Evolutionary conservation across 305 asterid genomes (phyloP), one percentile per base, ranked within the genome.

Genomic region (Andrographis paniculata): DNA sequence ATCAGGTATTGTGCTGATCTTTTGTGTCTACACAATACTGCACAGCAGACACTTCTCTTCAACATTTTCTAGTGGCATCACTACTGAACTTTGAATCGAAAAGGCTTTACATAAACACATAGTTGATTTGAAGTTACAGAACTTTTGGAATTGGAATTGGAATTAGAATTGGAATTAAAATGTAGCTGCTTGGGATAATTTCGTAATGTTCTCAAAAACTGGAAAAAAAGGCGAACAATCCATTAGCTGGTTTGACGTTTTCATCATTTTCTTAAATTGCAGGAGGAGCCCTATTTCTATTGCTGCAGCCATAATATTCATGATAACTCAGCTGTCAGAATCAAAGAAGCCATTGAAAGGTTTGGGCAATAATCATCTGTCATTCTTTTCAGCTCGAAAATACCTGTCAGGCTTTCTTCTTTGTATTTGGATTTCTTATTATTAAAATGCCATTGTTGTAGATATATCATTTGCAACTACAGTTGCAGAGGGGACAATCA

Each of bases 401-500:
- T 27, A 6, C 10, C 33, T 27, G 6, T 27, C 33, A 5, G 6
- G 10, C 33, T 5, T 27, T 6, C 33, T 27, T n/a, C 64, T 55
- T 42, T 20, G 50, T 48, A 3, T 59, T 56, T 40, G 24, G 1
- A 27, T 36, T 17, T 20, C 19, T 28, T n/a, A n/a, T n/a, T n/a
- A n/a, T 44, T 43, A 6, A 19, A 15, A 47, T 44, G 42, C 39
- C 50, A 5, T 44, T 20, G 18, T 45, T 14, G 14, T 48, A 84
- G 95, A 84, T 56, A 80, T 84, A 50, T 78, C 96, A 13, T 48
- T 70, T 43, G 94, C 96, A 15, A 87, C 94, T 17, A 80, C 87
- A 15, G 94, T 80, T 47, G 96, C 94, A 10, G 93, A 87, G 72
- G 96, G 93, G 52, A 87, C 96, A 8, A 87, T 87, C 48, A 74